A percentile compares a stretch with the other conserved stretches of the same genome.
phyloP scores from a whole-genome alignment of 345 rosid genomes.

The Rhodamnia argentea region DNA sequence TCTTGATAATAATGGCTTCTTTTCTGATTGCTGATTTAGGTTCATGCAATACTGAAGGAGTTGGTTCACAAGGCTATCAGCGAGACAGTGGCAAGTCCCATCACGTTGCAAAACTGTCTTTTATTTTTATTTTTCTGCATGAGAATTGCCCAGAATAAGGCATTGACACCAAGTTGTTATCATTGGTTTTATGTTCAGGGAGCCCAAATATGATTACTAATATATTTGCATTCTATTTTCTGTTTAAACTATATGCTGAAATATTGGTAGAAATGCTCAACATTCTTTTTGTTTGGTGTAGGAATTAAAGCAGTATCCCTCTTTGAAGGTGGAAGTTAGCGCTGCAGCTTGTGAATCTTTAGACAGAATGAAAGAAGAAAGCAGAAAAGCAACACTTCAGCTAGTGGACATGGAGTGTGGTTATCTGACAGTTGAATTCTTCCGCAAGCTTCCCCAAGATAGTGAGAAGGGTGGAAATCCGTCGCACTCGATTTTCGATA shows the following conservation, averaged over 20 bases:
- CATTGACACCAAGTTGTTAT: neutral
- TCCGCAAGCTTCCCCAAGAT: slow-evolving; percentile 95
- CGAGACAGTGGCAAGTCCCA: slow-evolving; percentile 48
- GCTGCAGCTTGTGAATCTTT: slow-evolving; percentile 74
- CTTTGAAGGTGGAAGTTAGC: slow-evolving; percentile 75
- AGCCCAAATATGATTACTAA: neutral
- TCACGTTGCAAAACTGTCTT: neutral
- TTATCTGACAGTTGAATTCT: slow-evolving; percentile 90
- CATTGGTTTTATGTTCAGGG: neutral
- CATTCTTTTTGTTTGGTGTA: slow-evolving; percentile 6
- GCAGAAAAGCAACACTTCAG: slow-evolving; percentile 78
- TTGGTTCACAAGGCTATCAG: slow-evolving; percentile 69
- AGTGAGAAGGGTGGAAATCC: slow-evolving; percentile 96
- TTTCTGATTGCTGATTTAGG: slow-evolving; percentile 21
- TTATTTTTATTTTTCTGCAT: neutral
- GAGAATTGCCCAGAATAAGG: neutral
- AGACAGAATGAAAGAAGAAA: slow-evolving; percentile 89
- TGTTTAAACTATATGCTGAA: neutral
- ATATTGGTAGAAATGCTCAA: neutral
- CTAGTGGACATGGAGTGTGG: slow-evolving; percentile 91
- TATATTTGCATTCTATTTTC: neutral
- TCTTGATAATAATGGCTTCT: neutral
- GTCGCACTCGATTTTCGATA: slow-evolving; percentile 74
- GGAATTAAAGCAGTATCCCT: slow-evolving; percentile 94
- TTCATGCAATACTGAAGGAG: slow-evolving; percentile 79